Evolutionary conservation across 2,329 filamentous ascomycete genomes (phyloP).

Genomic region (Clarireedia hainanense): DNA sequence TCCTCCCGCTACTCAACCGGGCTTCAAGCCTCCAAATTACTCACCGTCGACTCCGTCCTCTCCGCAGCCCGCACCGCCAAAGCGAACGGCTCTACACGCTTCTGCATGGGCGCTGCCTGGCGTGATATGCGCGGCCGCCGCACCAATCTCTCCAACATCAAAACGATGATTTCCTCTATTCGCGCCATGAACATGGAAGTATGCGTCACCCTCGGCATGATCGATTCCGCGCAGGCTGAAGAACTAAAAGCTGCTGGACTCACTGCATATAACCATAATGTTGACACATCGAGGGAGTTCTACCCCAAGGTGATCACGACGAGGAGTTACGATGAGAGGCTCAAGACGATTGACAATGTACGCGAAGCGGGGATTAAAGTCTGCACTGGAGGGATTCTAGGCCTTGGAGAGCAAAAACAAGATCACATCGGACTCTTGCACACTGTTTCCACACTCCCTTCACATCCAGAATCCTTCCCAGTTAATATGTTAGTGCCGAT

Average conservation of each 20-base stretch:
- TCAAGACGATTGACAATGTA: slow-evolving; percentile 72
- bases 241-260: slow-evolving; percentile 78
- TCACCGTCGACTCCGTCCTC: slow-evolving; percentile 72
- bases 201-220: slow-evolving; percentile 92
- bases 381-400: slow-evolving; percentile 83
- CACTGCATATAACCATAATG: slow-evolving; percentile 91
- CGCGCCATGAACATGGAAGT: slow-evolving; percentile 78
- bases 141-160: slow-evolving; percentile 74
- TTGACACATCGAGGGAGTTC: slow-evolving; percentile 84
- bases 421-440: slow-evolving; percentile 80
- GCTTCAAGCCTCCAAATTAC: slow-evolving; percentile 71
- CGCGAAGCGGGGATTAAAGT: slow-evolving; percentile 83
- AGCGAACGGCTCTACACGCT: slow-evolving; percentile 78
- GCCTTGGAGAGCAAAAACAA: slow-evolving; percentile 68
- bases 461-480: slow-evolving; percentile 83
- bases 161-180: slow-evolving; percentile 77
- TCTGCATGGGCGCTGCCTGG: slow-evolving; percentile 95
- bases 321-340: slow-evolving; percentile 76
- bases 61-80: slow-evolving; percentile 69
- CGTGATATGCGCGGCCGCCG: slow-evolving; percentile 88
- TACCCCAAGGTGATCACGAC: slow-evolving; percentile 84
- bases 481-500: slow-evolving; percentile 89
- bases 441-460: slow-evolving; percentile 71
- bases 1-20: slow-evolving; percentile 73
- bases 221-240: slow-evolving; percentile 70